phyloP scores from a whole-genome alignment of 257 asterid species.

The Salvia miltiorrhiza region DNA sequence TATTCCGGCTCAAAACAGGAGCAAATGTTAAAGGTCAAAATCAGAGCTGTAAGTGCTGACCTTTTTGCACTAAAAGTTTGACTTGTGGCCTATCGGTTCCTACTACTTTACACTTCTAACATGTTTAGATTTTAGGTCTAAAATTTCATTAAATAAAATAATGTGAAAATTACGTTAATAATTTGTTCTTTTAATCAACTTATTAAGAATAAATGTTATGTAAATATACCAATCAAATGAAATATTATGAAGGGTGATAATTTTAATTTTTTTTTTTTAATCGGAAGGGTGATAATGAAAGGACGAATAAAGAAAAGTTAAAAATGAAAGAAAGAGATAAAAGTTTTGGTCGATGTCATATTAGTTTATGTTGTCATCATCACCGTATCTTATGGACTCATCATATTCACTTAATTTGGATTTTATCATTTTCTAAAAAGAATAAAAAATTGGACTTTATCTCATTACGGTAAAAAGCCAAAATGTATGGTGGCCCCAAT shows the following conservation, averaged over 20 bases:
- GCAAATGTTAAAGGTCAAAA: too few species aligned
- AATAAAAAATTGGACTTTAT: conserved; percentile 8
- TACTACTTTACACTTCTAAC: too few species aligned
- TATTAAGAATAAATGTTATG: background rate
- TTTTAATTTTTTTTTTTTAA: too few species aligned
- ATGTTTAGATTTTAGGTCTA: too few species aligned
- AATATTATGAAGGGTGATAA: background rate
- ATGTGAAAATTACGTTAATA: too few species aligned
- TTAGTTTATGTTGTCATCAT: conserved; percentile 7
- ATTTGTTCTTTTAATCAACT: too few species aligned
- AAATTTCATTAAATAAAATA: too few species aligned
- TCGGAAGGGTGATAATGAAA: conserved; percentile 7
- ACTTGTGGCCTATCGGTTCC: background rate
- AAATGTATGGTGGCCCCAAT: background rate
- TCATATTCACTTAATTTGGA: conserved; percentile 17
- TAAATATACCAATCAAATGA: background rate
- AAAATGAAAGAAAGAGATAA: background rate
- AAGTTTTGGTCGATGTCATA: background rate
- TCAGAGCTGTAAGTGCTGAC: conserved; percentile 8
- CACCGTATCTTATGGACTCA: conserved; percentile 8
- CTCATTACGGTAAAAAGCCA: background rate
- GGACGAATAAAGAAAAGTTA: background rate
- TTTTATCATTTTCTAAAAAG: background rate
- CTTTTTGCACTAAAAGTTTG: background rate
- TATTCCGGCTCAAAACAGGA: too few species aligned